Percentiles rank a stretch among this genome's conserved stretches.
Conservation (phyloP, 2,329 filamentous ascomycete genomes). For the Ceratocystis cacaofunesta region DNA sequence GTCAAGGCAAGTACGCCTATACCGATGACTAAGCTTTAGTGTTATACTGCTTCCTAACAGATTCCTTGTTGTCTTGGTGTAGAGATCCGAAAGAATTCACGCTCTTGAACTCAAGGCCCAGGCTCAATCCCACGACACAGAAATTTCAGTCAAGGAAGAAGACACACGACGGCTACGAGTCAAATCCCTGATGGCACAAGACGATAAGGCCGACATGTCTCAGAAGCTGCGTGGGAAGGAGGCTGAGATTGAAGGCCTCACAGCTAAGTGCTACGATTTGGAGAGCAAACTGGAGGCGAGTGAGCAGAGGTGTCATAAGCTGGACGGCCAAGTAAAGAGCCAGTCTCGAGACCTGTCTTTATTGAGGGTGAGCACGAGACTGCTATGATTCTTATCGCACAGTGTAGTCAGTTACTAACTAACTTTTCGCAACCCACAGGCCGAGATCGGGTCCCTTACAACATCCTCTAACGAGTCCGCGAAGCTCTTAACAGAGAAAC, state of each 20-base stretch:
- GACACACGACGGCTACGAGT: slow-evolving; percentile 54
- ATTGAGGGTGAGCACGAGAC: slow-evolving; percentile 29
- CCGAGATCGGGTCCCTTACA: slow-evolving; percentile 56
- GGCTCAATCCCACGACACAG: slow-evolving; percentile 55
- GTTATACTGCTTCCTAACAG: slow-evolving; percentile 2
- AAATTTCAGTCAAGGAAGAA: slow-evolving; percentile 60
- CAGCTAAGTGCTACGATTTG: slow-evolving; percentile 28
- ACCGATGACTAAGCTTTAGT: not conserved
- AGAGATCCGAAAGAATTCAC: slow-evolving; percentile 16
- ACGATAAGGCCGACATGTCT: slow-evolving; percentile 56
- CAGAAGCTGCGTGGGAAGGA: slow-evolving; percentile 47
- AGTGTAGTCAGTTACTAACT: not conserved
- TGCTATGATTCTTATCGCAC: not conserved
- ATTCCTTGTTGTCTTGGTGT: not conserved
- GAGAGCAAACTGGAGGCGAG: slow-evolving; percentile 30
- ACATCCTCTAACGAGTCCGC: slow-evolving; percentile 53
- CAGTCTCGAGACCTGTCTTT: slow-evolving; percentile 35
- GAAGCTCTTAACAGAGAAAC: slow-evolving; percentile 48
- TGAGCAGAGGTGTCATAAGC: slow-evolving; percentile 29
- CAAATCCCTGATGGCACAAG: slow-evolving; percentile 53
- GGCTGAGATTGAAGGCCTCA: slow-evolving; percentile 38
- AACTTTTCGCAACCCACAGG: slow-evolving; percentile 31
- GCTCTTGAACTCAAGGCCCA: slow-evolving; percentile 38
- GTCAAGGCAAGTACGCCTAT: slow-evolving; percentile 12
- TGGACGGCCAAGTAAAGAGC: slow-evolving; percentile 34